Base-by-base conservation (phyloP, 2,329 filamentous ascomycete species). In the Penicillium paneum region DNA sequence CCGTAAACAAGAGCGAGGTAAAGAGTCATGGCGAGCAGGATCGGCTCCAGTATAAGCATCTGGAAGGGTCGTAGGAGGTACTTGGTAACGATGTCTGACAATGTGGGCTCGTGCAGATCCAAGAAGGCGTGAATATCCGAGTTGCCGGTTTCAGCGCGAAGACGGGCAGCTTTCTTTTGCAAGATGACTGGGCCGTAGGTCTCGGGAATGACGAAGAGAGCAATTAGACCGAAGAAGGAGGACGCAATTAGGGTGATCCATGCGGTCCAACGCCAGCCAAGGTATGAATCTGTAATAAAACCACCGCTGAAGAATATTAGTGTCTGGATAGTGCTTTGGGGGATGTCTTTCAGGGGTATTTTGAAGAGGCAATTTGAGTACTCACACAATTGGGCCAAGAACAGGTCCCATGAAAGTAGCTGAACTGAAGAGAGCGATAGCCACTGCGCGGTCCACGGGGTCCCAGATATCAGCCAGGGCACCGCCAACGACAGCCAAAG, bases 201-300 rank as follows among this genome's bases (percentile, higher is more conserved):
- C 64, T 85, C 82, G 0, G 76, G 78, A 0, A 83, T 68, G 31
- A 78, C 58, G 40, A 80, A 46, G n/a, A 79, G 57, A 0, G 72
- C 76, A 15, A 81, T 45, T 2, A 73, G 44, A 2, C 73, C 74
- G 55, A 81, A 75, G 36, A 74, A 65, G 2, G 64, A 64, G 0
- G 71, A 70, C 57, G 80, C 71, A 48, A 84, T 82, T 26, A 80
- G 63, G 0, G 80, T 83, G 39, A 83, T 74, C 74, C 81, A 86
- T 7, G 76, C 76, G 0, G 79, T 84, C 81, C 82, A 85, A 35
- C 81, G 72, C 81, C 82, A 84, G 28, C 81, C 80, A 0, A 84
- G 75, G 55, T 76, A 57, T 17, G 72, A 77, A 42, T 79, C 69
- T 1, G 76, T 77, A 24, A 81, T 75, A 55, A 82, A 83, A 0